A percentile compares a stretch with the other conserved stretches of the same genome.
These are phyloP conservation scores for Periconia macrospinosa DNA, from an alignment of 2,329 filamentous ascomycete species.

Conservation along the genomic window DNA sequence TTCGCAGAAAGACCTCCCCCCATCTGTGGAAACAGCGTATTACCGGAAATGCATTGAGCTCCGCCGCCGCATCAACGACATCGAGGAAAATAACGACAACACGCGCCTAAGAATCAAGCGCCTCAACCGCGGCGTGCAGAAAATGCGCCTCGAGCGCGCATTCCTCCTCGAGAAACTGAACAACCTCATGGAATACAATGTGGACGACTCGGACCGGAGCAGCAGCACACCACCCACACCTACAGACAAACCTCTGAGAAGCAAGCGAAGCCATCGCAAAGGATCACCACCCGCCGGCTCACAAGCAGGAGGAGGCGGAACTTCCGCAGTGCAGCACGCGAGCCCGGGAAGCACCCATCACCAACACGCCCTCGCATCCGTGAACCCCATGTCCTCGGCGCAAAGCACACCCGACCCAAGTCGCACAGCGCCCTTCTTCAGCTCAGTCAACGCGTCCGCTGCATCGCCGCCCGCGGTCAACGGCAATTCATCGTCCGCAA, in stretches of 20 bases:
- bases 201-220: conserved; percentile 71
- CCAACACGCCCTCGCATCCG: conserved; percentile 19
- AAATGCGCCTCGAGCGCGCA: conserved; percentile 84
- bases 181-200: conserved; percentile 51
- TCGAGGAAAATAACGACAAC: conserved; percentile 88
- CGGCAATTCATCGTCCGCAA: conserved; percentile 24
- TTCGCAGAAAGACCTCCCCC: conserved; percentile 60
- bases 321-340: conserved; percentile 11
- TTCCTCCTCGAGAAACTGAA: conserved; percentile 54
- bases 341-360: conserved; percentile 22
- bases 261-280: conserved; percentile 69
- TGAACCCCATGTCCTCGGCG: conserved; percentile 38
- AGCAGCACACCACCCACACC: conserved; percentile 79
- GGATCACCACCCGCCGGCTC: conserved; percentile 34
- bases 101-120: conserved; percentile 77
- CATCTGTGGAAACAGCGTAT: conserved; percentile 93
- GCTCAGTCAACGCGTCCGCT: conserved; percentile 22
- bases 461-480: conserved; percentile 36
- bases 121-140: conserved; percentile 83
- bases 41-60: conserved; percentile 95
- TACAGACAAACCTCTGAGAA: conserved; percentile 75
- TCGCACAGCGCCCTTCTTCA: conserved; percentile 36
- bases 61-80: conserved; percentile 86
- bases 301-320: conserved; percentile 8
- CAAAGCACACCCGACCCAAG: conserved; percentile 44